Evolutionary conservation across 495 filamentous ascomycete species (phyloP).

Genomic region (Clavariopsis aquatica): DNA sequence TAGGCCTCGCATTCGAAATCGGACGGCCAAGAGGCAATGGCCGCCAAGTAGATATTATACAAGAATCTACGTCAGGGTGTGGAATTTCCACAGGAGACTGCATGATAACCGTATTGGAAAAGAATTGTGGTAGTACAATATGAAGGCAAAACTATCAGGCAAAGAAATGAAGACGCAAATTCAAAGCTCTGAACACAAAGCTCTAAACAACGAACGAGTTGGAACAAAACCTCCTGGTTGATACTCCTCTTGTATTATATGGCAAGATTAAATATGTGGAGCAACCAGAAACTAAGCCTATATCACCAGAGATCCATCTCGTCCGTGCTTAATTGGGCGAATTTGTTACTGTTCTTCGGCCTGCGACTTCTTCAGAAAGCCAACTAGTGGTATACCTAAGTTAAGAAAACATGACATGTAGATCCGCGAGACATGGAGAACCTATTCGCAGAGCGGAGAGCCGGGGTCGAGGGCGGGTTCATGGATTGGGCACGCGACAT

Average conservation of each 20-base stretch:
- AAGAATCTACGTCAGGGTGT: slow-evolving; percentile 10
- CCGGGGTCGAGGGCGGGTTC: background rate
- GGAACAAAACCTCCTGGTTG: background rate
- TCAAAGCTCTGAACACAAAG: background rate
- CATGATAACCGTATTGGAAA: slow-evolving; percentile 23
- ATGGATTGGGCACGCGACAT: background rate
- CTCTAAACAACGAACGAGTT: background rate
- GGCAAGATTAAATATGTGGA: slow-evolving; percentile 9
- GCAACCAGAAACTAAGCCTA: background rate
- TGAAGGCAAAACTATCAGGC: slow-evolving; percentile 7
- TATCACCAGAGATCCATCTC: background rate
- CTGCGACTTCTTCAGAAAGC: background rate
- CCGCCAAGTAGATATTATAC: slow-evolving; percentile 8
- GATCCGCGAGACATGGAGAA: slow-evolving; percentile 4
- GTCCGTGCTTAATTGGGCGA: background rate
- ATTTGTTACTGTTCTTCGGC: slow-evolving; percentile 3
- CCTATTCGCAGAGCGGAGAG: slow-evolving; percentile 4
- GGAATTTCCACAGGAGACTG: slow-evolving; percentile 6
- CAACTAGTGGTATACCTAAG: background rate
- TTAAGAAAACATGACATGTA: too few species aligned
- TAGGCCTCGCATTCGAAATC: background rate
- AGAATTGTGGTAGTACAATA: background rate
- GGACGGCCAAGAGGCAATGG: slow-evolving; percentile 23
- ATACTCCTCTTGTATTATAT: background rate
- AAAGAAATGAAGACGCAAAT: background rate